Percentiles rank a stretch among this genome's conserved stretches.
These are phyloP conservation scores for Pyricularia sp. DNA, from an alignment of 2,329 filamentous ascomycete species.

Conservation along the genomic window DNA sequence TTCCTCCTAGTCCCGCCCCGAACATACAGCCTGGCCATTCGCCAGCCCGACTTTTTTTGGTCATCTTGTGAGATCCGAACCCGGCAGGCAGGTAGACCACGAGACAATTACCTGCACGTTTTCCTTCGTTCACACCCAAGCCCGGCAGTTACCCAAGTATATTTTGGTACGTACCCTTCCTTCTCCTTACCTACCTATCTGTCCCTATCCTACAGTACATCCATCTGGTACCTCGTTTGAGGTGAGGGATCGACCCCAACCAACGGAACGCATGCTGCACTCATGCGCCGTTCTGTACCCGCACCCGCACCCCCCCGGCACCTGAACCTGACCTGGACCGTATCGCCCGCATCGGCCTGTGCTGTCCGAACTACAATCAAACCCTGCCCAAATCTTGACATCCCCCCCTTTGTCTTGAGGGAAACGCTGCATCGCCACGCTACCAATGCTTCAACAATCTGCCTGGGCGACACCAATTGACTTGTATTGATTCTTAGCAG, in stretches of 20 bases:
- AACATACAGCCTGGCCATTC: neutral
- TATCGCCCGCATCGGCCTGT: neutral
- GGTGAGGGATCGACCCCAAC: neutral
- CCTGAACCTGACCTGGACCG: neutral
- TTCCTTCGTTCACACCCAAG: neutral
- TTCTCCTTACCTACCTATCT: neutral
- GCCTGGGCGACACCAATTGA: neutral
- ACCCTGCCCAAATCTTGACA: neutral
- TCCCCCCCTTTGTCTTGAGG: neutral
- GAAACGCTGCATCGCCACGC: neutral
- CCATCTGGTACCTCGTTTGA: neutral
- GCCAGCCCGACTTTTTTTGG: neutral
- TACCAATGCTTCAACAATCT: neutral
- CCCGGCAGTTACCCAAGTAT: neutral
- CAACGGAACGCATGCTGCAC: neutral
- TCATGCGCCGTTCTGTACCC: neutral
- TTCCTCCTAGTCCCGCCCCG: neutral
- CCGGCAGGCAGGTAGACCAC: neutral
- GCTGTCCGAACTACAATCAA: neutral
- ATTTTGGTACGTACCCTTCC: neutral
- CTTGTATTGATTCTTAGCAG: neutral
- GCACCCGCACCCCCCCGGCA: neutral
- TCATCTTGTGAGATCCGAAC: neutral
- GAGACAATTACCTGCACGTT: neutral
- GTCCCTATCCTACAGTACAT: neutral